Base-by-base conservation (phyloP, 1,284 basidiomycete genomes). In the Cutaneotrichosporon sp. region DNA sequence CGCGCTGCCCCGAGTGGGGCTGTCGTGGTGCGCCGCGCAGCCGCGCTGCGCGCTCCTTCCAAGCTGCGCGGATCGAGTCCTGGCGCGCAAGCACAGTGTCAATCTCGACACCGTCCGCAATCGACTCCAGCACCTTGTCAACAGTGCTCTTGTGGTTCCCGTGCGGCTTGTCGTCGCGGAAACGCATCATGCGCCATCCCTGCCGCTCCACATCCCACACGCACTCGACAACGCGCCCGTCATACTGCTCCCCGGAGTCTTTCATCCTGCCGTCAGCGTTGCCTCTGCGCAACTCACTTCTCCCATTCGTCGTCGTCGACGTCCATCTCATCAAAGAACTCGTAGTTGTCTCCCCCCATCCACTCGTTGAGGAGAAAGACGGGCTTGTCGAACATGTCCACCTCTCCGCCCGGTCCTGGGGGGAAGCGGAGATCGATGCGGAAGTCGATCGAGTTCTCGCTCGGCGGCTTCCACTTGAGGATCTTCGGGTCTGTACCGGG, bases 381-480 rank as follows among this genome's bases (percentile, higher is more conserved):
- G 0, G 97, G 97, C 79, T 95, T 97, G 10, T 88, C 88, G 61
- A 82, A 83, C 66, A 89, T 90, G 74, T 99, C 93, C 0, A 92
- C 90, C 72, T 87, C 80, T 8, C 79, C 72, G 34, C 82, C 80
- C 3, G 60, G 53, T 34, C 81, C 78, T 3, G 92, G 87, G 2
- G 96, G 94, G 77, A 99, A 99, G 42, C 92, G 88, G 21, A 99
- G 84, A 60, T 95, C 85, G 14, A 99, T 88, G 76, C 92, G 92
- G 83, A 99, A 99, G 80, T 99, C 97, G 74, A 99, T 90, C 4
- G 93, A 94, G 79, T 99, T 99, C 75, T 99, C 97, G 3, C 90
- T 91, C 4, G 97, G 94, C 1, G 96, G 95, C 80, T 99, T 99
- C 97, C 97, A 99, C 79, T 99, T 99, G 72, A 97, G 81, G 69